Evolutionary conservation across 2,329 filamentous ascomycete species (phyloP), one percentile per base, ranked within the genome.

Genomic region (Stemphylium beticola): DNA sequence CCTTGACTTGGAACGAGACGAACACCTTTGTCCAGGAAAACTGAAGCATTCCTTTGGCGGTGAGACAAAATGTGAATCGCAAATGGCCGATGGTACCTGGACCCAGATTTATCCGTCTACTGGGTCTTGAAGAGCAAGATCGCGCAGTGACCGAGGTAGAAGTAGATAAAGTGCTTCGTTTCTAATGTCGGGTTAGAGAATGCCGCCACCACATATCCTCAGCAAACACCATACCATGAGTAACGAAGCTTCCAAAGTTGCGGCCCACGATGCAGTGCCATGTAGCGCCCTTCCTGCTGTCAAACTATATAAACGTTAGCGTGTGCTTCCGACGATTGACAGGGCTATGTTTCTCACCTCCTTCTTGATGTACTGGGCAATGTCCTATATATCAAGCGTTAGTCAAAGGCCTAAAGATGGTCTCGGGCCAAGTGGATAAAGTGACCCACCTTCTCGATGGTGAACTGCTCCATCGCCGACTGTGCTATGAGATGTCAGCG

Each of bases 81-180:
- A 53, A 38, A 49, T 37, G 32, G 34, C 31, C 29, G 20, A 53
- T 40, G 47, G 41, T 41, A 33, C 43, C 40, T 37, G 10, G 18
- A 33, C 32, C 54, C 57, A 49, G 18, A 50, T 39, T 42, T 44
- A 51, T 22, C 15, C 48, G 49, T 59, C 63, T 75, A 98, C 86
- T 97, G 93, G 36, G 95, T 99, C 85, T 99, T 99, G 87, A 98
- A 99, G 48, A 99, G 87, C 52, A 99, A 85, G 74, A 99, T 98
- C 56, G 95, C 95, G 78, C 92, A 97, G 83, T 98, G 95, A 49
- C 95, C 95, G 56, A 99, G 89, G 82, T 99, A 99, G 82, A 99
- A 99, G 82, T 99, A 99, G 77, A 99, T 97, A 82, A 99, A 99
- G 79, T 99, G 95, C 82, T 98, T 98, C 24, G 95, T 98, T 79